A percentile compares a stretch with the other conserved stretches of the same genome.
Evolutionary conservation across 495 filamentous ascomycete genomes (phyloP).

Genomic region (Ramalina intermedia): DNA sequence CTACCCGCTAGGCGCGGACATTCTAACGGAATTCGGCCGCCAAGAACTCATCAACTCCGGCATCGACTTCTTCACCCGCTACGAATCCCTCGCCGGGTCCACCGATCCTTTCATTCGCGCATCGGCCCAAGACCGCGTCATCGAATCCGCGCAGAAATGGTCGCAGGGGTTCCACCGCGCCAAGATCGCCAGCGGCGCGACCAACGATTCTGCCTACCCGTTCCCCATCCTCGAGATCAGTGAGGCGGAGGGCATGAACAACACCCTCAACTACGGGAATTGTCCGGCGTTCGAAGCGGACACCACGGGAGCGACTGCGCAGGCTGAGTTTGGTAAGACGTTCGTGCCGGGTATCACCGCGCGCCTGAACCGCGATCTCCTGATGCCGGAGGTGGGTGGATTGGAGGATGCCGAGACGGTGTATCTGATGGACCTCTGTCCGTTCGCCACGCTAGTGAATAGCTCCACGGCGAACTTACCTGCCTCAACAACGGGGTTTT

Average conservation of each 20-base stretch:
- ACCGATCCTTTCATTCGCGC: conserved; percentile 56
- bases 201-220: conserved; percentile 28
- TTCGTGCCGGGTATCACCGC: conserved; percentile 47
- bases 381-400: conserved; percentile 40
- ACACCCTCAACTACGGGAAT: conserved; percentile 59
- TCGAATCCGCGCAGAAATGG: conserved; percentile 59
- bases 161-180: conserved; percentile 53
- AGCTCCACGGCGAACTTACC: conserved; percentile 17
- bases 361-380: conserved; percentile 47
- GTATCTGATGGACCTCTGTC: conserved; percentile 71
- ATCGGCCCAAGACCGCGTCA: conserved; percentile 54
- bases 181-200: conserved; percentile 28
- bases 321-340: conserved; percentile 35
- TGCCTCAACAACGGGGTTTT: conserved; percentile 33
- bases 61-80: conserved; percentile 55
- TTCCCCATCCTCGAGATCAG: conserved; percentile 48
- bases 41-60: conserved; percentile 64
- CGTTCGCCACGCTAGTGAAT: conserved; percentile 58
- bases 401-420: conserved; percentile 44
- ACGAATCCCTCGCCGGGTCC: conserved; percentile 38
- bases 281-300: conserved; percentile 48
- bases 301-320: conserved; percentile 32
- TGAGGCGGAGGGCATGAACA: conserved; percentile 51
- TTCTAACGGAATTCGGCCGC: conserved; percentile 59
- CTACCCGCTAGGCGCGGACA: conserved; percentile 60